Percentiles rank a stretch among this genome's conserved stretches.
Evolutionary conservation across 768 basidiomycete species (phyloP).

Genomic region (Strobilomyces confusus): DNA sequence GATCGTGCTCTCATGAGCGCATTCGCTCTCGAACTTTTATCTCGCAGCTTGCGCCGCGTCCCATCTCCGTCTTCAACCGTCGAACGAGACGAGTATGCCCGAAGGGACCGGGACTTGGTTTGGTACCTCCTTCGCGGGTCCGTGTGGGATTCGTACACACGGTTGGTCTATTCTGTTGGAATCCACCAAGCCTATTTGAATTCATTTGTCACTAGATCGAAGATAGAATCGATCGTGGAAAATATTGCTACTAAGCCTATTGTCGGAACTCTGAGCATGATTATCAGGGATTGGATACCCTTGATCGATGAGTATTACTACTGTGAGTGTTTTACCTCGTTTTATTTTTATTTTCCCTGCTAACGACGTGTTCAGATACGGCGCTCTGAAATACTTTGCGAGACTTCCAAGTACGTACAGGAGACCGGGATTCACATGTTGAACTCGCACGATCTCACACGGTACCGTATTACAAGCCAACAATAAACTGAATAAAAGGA

Average conservation of each 20-base stretch:
- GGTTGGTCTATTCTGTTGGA: slow-evolving; percentile 38
- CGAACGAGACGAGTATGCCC: slow-evolving; percentile 76
- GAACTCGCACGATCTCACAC: not conserved
- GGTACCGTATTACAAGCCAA: not conserved
- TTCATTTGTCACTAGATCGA: slow-evolving; percentile 51
- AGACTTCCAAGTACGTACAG: slow-evolving; percentile 3
- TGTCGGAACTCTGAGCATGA: slow-evolving; percentile 61
- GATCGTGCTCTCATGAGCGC: slow-evolving; percentile 63
- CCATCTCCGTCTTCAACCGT: slow-evolving; percentile 58
- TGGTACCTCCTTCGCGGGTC: slow-evolving; percentile 86
- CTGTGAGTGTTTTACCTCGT: slow-evolving; percentile 49
- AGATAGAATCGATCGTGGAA: slow-evolving; percentile 61
- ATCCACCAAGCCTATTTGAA: not conserved
- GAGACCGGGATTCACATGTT: not conserved
- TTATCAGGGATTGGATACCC: slow-evolving; percentile 84
- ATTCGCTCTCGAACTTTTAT: slow-evolving; percentile 66
- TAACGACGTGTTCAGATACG: slow-evolving; percentile 32
- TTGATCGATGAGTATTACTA: slow-evolving; percentile 89
- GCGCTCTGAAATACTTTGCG: slow-evolving; percentile 35
- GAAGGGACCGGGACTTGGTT: slow-evolving; percentile 74
- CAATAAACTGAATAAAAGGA: not conserved
- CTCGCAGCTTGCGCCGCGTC: slow-evolving; percentile 68
- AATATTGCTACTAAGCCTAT: slow-evolving; percentile 54
- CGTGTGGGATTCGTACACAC: slow-evolving; percentile 78
- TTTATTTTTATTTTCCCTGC: not conserved